These are phyloP conservation scores for Achlya hypogyna DNA, from an alignment of 352 stramenopile genomes.

Conservation along the genomic window DNA sequence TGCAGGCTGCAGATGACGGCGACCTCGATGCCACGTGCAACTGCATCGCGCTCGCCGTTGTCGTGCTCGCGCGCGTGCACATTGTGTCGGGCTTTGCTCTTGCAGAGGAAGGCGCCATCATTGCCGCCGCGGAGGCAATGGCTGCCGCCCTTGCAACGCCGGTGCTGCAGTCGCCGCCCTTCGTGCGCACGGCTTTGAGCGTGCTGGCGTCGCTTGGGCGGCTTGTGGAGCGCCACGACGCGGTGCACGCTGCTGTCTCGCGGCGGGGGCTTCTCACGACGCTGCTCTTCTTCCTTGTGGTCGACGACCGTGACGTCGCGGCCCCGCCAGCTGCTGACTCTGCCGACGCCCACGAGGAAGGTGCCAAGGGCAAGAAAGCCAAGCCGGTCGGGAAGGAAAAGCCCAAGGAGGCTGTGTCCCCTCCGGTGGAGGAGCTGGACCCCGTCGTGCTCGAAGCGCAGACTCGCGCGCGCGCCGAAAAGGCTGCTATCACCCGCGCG, in stretches of 20 bases:
- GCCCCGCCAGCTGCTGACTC: neutral
- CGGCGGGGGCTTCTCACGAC: neutral
- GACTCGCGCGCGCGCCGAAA: neutral
- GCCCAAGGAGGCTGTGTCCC: neutral
- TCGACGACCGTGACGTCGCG: neutral
- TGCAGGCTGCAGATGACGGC: neutral
- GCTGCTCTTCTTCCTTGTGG: constrained; percentile 8
- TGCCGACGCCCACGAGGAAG: neutral
- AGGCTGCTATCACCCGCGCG: neutral
- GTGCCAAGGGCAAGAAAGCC: neutral
- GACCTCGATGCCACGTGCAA: neutral
- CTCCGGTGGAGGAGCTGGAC: neutral
- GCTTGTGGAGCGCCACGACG: neutral
- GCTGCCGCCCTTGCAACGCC: neutral
- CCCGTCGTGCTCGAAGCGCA: neutral
- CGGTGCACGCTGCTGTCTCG: neutral
- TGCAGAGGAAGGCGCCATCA: neutral
- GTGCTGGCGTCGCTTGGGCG: constrained; percentile 9
- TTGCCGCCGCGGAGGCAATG: neutral
- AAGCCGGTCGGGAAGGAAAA: constrained; percentile 6
- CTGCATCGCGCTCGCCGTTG: neutral
- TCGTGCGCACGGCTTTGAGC: neutral
- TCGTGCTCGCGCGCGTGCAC: neutral
- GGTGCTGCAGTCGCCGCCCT: neutral
- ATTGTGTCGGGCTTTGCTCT: neutral